Base-by-base conservation (phyloP, 2,329 filamentous ascomycete genomes). In the Elsinoe necatrix region DNA sequence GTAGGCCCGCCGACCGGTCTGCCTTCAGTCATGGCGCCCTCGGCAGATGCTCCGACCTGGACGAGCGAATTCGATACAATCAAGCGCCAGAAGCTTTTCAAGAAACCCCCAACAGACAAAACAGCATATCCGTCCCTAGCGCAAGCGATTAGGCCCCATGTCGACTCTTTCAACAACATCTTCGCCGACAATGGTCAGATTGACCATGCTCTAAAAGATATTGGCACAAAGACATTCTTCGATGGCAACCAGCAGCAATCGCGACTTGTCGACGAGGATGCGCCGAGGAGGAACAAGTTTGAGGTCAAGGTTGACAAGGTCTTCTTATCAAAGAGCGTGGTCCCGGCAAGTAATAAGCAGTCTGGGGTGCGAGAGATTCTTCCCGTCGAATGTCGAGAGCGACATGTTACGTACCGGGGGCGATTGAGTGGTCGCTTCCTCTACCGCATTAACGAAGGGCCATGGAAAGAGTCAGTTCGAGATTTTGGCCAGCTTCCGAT, bases 131-230 rank as follows among this genome's bases (percentile, higher is more conserved):
- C 93, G 12, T 81, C 87, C 20, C 82, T 98, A 48, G 86, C 91
- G 65, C 81, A 81, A 60, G 88, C 92, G n/a, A 84, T 97, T 59
- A 80, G 87, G 62, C 93, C 93, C 51, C 93, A 98, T 72, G 86
- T 97, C 65, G 85, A 96, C 67, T 93, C 93, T 5, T 98, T 96
- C 81, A 95, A 98, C 76, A 84, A 84, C 54, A 79, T 97, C 48
- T 95, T 96, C 68, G 81, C 84, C 29, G 77, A 80, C 58, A 80
- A 85, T 71, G 89, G 87, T 55, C 76, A 86, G 54, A 70, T 98
- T 55, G 81, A 86, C 51, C 84, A 89, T 62, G 90, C 80, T 11
- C 71, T 97, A 59, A 82, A 81, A 67, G 93, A 98, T 68, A 97
- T 98, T 73, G 93, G 92, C 66, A 86, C 82, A 61, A 95, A 92